Conservation (phyloP, 2,329 filamentous ascomycete species). For the Penicillium digitatum region DNA sequence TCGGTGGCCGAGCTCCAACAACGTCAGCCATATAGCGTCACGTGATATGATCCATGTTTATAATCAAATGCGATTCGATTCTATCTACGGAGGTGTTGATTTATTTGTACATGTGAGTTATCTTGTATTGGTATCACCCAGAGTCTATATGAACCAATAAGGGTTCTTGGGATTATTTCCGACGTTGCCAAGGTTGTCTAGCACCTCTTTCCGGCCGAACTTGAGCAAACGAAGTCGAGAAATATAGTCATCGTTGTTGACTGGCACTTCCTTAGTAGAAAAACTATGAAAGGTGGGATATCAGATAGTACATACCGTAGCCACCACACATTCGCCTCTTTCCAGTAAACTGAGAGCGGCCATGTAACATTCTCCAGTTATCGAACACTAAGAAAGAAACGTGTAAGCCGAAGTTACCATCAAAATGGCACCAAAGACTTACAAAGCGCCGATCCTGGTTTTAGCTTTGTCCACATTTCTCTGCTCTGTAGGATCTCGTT, state of each 20-base stretch:
- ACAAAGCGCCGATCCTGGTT: slow-evolving; percentile 74
- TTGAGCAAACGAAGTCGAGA: slow-evolving; percentile 73
- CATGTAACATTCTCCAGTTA: slow-evolving; percentile 93
- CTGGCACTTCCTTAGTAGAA: slow-evolving; percentile 40
- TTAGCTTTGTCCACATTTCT: slow-evolving; percentile 76
- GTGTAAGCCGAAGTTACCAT: not conserved
- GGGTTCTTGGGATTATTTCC: not conserved
- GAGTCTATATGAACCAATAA: slow-evolving; percentile 10
- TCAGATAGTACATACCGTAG: slow-evolving; percentile 63
- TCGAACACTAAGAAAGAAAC: slow-evolving; percentile 69
- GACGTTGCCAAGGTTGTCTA: slow-evolving; percentile 32
- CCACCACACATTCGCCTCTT: slow-evolving; percentile 83
- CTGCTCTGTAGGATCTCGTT: slow-evolving; percentile 64
- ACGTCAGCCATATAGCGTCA: slow-evolving; percentile 34
- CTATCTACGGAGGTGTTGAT: not conserved
- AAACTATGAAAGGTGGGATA: not conserved
- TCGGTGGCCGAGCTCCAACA: slow-evolving; percentile 33
- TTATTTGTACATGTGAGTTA: not conserved
- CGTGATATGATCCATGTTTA: slow-evolving; percentile 24
- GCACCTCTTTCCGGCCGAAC: slow-evolving; percentile 43
- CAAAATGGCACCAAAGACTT: slow-evolving; percentile 34
- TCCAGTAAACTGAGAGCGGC: slow-evolving; percentile 76
- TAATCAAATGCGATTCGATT: slow-evolving; percentile 2
- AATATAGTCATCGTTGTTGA: slow-evolving; percentile 75
- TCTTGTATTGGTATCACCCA: not conserved